These are phyloP conservation scores for Sophora flavescens DNA, from an alignment of 306 rosid species.

Conservation along the genomic window DNA sequence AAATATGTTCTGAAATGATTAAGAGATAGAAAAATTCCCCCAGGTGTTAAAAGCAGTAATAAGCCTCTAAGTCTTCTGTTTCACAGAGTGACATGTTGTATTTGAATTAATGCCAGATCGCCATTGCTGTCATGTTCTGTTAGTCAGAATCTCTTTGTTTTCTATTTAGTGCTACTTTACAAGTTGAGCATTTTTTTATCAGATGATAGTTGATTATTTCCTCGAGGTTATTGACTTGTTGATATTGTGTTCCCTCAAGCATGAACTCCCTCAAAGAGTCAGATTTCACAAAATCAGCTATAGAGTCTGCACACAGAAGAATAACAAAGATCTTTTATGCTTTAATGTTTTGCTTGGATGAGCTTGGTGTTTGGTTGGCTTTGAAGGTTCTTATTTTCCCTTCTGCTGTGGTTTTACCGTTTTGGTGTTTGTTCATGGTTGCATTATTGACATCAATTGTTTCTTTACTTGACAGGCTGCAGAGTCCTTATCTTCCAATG, in stretches of 20 bases:
- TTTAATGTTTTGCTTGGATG: conserved; percentile 66
- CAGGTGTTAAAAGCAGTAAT: neutral
- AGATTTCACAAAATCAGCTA: conserved; percentile 52
- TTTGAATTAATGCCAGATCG: conserved; percentile 1
- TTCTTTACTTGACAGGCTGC: conserved; percentile 70
- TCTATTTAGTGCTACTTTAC: neutral
- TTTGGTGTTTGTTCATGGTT: conserved; percentile 40
- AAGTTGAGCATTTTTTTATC: neutral
- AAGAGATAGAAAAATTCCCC: neutral
- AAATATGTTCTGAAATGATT: neutral
- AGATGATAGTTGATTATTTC: conserved; percentile 39
- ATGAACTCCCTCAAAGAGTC: conserved; percentile 47
- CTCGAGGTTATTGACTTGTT: conserved; percentile 38
- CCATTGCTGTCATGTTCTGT: conserved; percentile 3
- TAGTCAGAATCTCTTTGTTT: neutral
- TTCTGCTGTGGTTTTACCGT: conserved; percentile 13
- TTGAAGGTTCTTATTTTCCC: conserved; percentile 60
- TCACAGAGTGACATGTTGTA: neutral
- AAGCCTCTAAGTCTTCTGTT: neutral
- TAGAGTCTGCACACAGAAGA: conserved; percentile 54
- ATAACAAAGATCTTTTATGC: conserved; percentile 53
- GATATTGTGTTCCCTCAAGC: conserved; percentile 56
- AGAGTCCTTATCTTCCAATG: conserved; percentile 51
- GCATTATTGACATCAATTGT: conserved; percentile 22
- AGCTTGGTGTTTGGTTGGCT: conserved; percentile 82